Evolutionary conservation across 2,329 filamentous ascomycete genomes (phyloP), one percentile per base, ranked within the genome.

Genomic region (Blumeriella jaapii): DNA sequence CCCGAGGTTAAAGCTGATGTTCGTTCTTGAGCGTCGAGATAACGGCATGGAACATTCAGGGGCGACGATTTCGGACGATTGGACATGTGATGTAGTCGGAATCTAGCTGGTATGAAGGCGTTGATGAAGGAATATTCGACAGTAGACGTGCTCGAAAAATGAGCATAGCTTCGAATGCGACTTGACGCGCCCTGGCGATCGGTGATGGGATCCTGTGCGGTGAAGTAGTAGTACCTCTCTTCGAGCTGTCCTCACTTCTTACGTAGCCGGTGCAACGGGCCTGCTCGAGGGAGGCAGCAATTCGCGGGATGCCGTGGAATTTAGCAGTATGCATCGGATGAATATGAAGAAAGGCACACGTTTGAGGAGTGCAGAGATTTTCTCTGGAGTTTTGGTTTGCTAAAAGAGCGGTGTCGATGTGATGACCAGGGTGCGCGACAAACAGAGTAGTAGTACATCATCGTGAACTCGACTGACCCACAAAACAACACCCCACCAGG

Each of bases 1-100:
- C 68, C 76, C 67, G 72, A 78, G 74, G 74, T 79, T 79, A 76
- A 79, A 79, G 74, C 16, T 34, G 74, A 65, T 74, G 65, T 63
- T 68, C 57, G 65, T 65, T 62, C 45, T 60, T 62, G 61, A 62
- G 71, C 71, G 74, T 78, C 65, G 74, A 79, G 74, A 65, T 64
- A 64, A 49, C 46, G 50, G 48, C 48, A 41, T 24, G 44, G 37
- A 34, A 48, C 46, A 44, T 41, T 34, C 34, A 39, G 36, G 24
- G 26, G 35, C 28, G 13, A n/a, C n/a, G n/a, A 36, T 41, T 42
- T 43, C 29, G 17, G 16, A 41, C 33, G 38, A 41, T 44, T 41
- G 43, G 38, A 37, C 41, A 45, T 51, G 44, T 51, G 39, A 52
- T 45, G 47, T 51, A 53, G 41, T 32, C 38, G 35, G 44, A 38